phyloP scores from a whole-genome alignment of 2,329 filamentous ascomycete genomes.

The Penicillium sp. region DNA sequence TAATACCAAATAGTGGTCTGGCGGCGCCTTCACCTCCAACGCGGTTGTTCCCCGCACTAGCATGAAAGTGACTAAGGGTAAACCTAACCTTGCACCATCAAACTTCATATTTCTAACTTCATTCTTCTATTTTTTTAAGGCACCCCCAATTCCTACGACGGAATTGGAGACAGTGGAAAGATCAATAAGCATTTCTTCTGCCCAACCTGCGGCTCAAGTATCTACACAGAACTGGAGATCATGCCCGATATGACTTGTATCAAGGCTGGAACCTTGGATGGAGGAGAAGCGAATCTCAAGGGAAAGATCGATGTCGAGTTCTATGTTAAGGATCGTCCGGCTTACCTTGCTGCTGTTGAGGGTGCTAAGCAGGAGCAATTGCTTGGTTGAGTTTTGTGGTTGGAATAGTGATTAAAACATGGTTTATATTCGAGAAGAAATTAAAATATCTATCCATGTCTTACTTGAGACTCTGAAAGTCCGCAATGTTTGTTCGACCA shows the following conservation, averaged over 20 bases:
- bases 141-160: slow-evolving; percentile 49
- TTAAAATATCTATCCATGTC: not conserved
- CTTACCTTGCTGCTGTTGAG: slow-evolving; percentile 43
- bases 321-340: slow-evolving; percentile 51
- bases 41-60: slow-evolving; percentile 48
- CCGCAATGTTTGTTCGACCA: not conserved
- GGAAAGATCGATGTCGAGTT: slow-evolving; percentile 52
- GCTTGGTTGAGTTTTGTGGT: slow-evolving; percentile 15
- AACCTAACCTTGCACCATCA: not conserved
- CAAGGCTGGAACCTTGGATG: slow-evolving; percentile 54
- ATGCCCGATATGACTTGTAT: slow-evolving; percentile 52
- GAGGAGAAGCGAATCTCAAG: slow-evolving; percentile 45
- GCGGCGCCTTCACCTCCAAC: slow-evolving; percentile 57
- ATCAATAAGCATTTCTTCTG: slow-evolving; percentile 59
- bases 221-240: slow-evolving; percentile 54
- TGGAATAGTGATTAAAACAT: not conserved
- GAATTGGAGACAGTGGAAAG: slow-evolving; percentile 51
- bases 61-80: slow-evolving; percentile 53
- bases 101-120: not conserved
- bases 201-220: slow-evolving; percentile 49
- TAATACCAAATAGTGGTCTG: slow-evolving; percentile 44
- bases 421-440: not conserved
- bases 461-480: not conserved
- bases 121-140: slow-evolving; percentile 32
- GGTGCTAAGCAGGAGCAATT: slow-evolving; percentile 50